Percentiles rank a stretch among this genome's conserved stretches.
Evolutionary conservation across 2,329 filamentous ascomycete species (phyloP).

Genomic region (Cytospora paraplurivora): DNA sequence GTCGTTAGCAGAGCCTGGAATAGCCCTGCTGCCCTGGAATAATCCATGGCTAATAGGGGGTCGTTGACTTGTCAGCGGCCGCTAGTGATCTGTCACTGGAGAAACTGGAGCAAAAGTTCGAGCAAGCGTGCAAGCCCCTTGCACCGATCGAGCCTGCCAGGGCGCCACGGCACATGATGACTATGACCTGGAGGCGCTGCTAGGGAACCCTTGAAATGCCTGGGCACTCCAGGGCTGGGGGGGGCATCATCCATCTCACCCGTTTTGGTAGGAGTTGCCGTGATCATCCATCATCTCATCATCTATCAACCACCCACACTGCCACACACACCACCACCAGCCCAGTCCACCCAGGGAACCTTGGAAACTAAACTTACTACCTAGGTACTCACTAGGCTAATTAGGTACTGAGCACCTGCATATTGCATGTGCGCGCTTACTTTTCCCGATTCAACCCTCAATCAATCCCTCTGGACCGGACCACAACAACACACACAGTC

Average conservation of each 20-base stretch:
- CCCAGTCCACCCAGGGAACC: too few relatives aligned
- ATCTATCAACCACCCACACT: not conserved
- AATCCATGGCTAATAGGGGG: not conserved
- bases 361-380: not conserved
- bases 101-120: not conserved
- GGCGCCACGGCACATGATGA: not conserved
- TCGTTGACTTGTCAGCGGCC: conserved; percentile 4
- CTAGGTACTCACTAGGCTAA: not conserved
- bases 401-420: not conserved
- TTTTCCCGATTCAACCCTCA: not conserved
- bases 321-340: not conserved
- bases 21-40: not conserved
- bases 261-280: not conserved
- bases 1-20: not conserved
- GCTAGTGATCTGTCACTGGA: conserved; percentile 2
- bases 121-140: not conserved
- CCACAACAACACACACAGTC: not conserved
- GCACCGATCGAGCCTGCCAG: not conserved
- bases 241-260: not conserved
- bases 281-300: not conserved
- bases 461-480: not conserved
- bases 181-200: not conserved
- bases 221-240: too few relatives aligned
- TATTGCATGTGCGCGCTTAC: conserved; percentile 1
- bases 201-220: not conserved